A percentile compares a stretch with the other conserved stretches of the same genome.
phyloP scores from a whole-genome alignment of 2,329 filamentous ascomycete species.

The Sarocladiaceae sp. region DNA sequence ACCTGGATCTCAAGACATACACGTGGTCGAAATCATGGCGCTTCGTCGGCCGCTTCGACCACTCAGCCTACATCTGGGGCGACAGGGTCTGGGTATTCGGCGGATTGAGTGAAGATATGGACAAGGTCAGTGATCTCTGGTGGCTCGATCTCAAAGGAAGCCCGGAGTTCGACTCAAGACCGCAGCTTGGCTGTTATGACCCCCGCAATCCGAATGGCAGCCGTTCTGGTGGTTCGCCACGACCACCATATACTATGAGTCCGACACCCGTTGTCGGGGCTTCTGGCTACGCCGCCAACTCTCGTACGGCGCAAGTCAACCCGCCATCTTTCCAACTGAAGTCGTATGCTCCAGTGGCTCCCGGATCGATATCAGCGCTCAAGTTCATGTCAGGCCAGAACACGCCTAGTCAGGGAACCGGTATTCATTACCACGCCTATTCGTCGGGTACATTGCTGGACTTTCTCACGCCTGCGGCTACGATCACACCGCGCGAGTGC shows the following conservation, averaged over 20 bases:
- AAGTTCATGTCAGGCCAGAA: conserved; percentile 79
- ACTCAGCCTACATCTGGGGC: conserved; percentile 87
- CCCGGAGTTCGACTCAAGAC: conserved; percentile 71
- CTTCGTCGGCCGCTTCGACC: conserved; percentile 91
- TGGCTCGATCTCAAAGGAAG: conserved; percentile 93
- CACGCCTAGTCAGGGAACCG: conserved; percentile 81
- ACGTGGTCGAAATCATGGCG: conserved; percentile 96
- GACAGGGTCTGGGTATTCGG: conserved; percentile 96
- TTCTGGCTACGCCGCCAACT: conserved; percentile 62
- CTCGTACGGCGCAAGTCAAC: conserved; percentile 60
- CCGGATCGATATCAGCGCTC: conserved; percentile 81
- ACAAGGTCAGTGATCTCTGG: conserved; percentile 92
- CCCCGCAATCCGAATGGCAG: conserved; percentile 35
- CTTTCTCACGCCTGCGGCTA: conserved; percentile 86
- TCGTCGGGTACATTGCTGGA: conserved; percentile 89
- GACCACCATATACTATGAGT: conserved; percentile 44
- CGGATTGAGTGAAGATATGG: conserved; percentile 91
- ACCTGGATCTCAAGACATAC: conserved; percentile 92
- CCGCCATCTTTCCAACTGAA: conserved; percentile 60
- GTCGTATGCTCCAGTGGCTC: conserved; percentile 74
- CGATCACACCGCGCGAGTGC: conserved; percentile 80
- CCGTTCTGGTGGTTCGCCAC: conserved; percentile 33
- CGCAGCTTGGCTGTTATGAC: conserved; percentile 48
- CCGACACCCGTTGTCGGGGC: conserved; percentile 47
- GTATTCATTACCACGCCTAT: conserved; percentile 92